A percentile compares a stretch with the other conserved stretches of the same genome.
Conservation (phyloP, 2,329 filamentous ascomycete species). For the Penicillium sp. region DNA sequence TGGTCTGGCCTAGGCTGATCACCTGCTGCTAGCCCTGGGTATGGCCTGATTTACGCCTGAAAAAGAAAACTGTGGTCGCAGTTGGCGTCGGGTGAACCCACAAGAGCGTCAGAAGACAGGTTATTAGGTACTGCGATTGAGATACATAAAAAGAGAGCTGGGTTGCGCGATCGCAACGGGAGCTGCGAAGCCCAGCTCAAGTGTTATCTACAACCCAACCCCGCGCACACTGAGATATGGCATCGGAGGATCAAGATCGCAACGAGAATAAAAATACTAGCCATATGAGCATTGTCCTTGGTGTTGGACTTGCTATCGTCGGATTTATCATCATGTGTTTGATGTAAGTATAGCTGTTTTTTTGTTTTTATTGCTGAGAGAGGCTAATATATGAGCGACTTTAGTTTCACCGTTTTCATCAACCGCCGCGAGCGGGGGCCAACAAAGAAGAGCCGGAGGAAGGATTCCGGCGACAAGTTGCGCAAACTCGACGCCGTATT, state of each 20-base stretch:
- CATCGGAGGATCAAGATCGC: constrained; percentile 23
- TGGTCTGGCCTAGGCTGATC: not conserved
- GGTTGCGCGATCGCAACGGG: not conserved
- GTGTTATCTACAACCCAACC: not conserved
- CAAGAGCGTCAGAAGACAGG: not conserved
- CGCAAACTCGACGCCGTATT: constrained; percentile 43
- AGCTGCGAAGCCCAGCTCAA: not conserved
- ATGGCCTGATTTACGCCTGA: not conserved
- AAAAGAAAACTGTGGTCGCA: not conserved
- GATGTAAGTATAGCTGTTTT: constrained; percentile 29
- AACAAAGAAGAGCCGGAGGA: constrained; percentile 25
- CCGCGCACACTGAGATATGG: constrained; percentile 19
- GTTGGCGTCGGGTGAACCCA: not conserved
- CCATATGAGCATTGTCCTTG: constrained; percentile 40
- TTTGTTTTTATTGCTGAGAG: not conserved
- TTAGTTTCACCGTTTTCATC: constrained; percentile 36
- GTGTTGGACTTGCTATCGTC: constrained; percentile 38
- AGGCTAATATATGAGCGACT: not conserved
- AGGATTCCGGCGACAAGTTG: constrained; percentile 36
- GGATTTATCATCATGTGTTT: constrained; percentile 38
- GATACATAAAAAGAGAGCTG: not conserved
- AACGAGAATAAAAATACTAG: constrained; percentile 25
- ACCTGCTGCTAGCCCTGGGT: not conserved
- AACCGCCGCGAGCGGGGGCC: constrained; percentile 36
- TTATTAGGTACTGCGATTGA: not conserved